phyloP scores from a whole-genome alignment of 768 basidiomycete species.

The Asterophora parasitica region DNA sequence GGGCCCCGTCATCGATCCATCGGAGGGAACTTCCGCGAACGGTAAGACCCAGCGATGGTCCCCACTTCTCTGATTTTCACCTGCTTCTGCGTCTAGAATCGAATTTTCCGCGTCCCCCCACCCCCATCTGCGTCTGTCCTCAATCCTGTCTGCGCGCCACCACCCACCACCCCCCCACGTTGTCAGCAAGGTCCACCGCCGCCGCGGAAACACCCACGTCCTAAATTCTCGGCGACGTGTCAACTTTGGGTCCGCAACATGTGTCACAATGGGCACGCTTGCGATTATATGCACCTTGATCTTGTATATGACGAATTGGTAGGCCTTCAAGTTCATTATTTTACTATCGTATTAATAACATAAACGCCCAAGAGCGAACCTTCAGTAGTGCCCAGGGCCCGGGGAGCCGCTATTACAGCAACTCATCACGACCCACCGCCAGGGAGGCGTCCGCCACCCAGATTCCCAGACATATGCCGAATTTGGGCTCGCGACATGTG shows the following conservation, averaged over 20 bases:
- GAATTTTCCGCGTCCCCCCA: too few species aligned
- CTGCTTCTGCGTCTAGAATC: too few species aligned
- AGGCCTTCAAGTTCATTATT: background rate
- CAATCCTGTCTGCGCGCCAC: too few species aligned
- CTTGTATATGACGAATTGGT: constrained; percentile 21
- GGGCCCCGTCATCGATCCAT: too few species aligned
- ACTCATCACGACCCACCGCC: too few species aligned
- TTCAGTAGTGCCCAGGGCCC: too few species aligned
- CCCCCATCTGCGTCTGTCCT: too few species aligned
- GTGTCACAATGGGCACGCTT: constrained; percentile 20
- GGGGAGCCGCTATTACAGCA: too few species aligned
- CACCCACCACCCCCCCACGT: too few species aligned
- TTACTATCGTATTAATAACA: background rate
- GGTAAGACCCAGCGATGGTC: background rate
- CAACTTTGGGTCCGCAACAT: constrained; percentile 28
- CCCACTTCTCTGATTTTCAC: background rate
- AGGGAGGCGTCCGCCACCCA: constrained; percentile 16
- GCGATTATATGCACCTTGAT: constrained; percentile 22
- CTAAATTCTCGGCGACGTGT: constrained; percentile 19
- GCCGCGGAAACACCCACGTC: constrained; percentile 15
- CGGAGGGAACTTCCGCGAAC: background rate
- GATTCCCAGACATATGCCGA: constrained; percentile 19
- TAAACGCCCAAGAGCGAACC: background rate
- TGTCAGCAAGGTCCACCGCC: too few species aligned
- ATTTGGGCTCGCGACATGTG: too few species aligned